phyloP scores from a whole-genome alignment of 805 yeast species.

The Candida sakaeoensis region DNA sequence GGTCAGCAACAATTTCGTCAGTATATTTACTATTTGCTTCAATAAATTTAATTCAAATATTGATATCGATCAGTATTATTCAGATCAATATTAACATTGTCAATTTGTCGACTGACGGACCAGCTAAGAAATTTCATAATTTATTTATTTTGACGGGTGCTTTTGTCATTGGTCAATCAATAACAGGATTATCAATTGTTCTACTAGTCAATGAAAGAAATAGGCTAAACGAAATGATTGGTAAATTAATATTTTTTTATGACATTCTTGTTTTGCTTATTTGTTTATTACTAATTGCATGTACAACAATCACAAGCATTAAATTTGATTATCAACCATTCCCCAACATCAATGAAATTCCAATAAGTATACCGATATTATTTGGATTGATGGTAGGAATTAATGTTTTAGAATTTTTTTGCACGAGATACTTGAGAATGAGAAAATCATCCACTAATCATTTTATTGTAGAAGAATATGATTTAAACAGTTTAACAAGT shows the following conservation, averaged over 20 bases:
- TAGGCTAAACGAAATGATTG: constrained; percentile 13
- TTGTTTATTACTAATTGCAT: constrained; percentile 6
- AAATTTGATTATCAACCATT: constrained; percentile 6
- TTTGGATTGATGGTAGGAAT: constrained; percentile 10
- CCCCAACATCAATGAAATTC: constrained; percentile 5
- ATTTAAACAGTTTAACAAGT: constrained; percentile 11
- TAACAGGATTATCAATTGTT: constrained; percentile 10
- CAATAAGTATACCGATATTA: constrained; percentile 10
- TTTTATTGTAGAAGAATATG: constrained; percentile 14
- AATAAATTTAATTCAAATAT: constrained; percentile 7
- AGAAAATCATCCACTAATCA: constrained; percentile 9
- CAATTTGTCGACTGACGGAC: constrained; percentile 3
- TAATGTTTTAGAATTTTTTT: constrained; percentile 8
- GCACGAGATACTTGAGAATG: constrained; percentile 11
- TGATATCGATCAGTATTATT: constrained; percentile 9
- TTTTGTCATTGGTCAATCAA: constrained; percentile 10
- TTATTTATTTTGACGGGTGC: constrained; percentile 10
- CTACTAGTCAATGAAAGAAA: constrained; percentile 11
- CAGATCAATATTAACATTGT: constrained; percentile 10
- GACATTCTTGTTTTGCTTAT: constrained; percentile 3
- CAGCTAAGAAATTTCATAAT: constrained; percentile 11
- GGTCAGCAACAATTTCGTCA: constrained; percentile 8
- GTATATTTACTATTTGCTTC: constrained; percentile 7
- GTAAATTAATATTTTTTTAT: constrained; percentile 9
- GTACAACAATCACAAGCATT: constrained; percentile 9